Evolutionary conservation across 2,329 filamentous ascomycete genomes (phyloP).

Genomic region (Sporothrix globosa): DNA sequence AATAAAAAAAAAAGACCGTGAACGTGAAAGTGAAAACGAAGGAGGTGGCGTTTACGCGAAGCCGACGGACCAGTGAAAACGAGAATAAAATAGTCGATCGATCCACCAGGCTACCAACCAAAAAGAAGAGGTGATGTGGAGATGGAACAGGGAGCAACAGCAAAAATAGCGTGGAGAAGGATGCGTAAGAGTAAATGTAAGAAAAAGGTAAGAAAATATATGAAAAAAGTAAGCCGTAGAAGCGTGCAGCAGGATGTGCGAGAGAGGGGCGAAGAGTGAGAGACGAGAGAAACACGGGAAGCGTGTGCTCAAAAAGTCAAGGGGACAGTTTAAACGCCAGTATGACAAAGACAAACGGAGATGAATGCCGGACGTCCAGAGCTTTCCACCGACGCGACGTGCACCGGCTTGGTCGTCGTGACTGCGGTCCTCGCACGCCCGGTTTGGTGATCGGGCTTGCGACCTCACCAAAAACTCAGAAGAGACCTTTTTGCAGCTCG

Average conservation of each 20-base stretch:
- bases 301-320: background rate
- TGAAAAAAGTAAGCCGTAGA: conserved; percentile 9
- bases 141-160: background rate
- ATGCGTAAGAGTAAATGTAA: background rate
- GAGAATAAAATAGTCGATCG: background rate
- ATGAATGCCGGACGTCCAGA: conserved; percentile 1
- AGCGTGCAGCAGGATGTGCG: background rate
- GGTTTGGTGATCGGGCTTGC: background rate
- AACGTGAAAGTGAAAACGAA: background rate
- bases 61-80: background rate
- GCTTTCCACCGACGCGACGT: background rate
- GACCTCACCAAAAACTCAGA: background rate
- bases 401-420: conserved; percentile 3
- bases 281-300: background rate
- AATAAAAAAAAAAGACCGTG: conserved; percentile 7
- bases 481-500: background rate
- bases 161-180: background rate
- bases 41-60: conserved; percentile 12
- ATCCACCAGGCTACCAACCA: conserved; percentile 20
- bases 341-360: background rate
- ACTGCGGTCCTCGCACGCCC: background rate
- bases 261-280: background rate
- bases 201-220: background rate
- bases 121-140: conserved; percentile 11
- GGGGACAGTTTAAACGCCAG: background rate